A percentile compares a stretch with the other conserved stretches of the same genome.
Evolutionary conservation across 768 basidiomycete genomes (phyloP).

Genomic region (Trichaptum fuscoviolaceum): DNA sequence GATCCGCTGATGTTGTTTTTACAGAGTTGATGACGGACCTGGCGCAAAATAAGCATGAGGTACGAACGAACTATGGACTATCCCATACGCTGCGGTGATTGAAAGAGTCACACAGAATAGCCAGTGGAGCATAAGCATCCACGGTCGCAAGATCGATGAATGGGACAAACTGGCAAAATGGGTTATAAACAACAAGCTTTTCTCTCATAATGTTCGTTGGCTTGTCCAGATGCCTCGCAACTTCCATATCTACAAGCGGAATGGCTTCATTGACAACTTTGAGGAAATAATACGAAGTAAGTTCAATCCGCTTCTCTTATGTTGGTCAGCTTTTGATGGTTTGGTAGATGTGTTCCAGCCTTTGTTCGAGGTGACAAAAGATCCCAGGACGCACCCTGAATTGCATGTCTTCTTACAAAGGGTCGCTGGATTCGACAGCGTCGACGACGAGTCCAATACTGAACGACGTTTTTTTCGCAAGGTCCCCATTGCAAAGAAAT

Average conservation of each 20-base stretch:
- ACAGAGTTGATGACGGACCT: slow-evolving; percentile 96
- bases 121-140: slow-evolving; percentile 96
- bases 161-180: slow-evolving; percentile 99
- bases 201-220: slow-evolving; percentile 97
- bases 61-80: slow-evolving; percentile 29
- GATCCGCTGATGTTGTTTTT: slow-evolving; percentile 2
- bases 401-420: slow-evolving; percentile 93
- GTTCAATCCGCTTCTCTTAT: slow-evolving; percentile 27
- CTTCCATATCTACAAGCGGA: slow-evolving; percentile 93
- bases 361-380: slow-evolving; percentile 91
- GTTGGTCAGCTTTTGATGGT: not conserved
- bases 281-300: slow-evolving; percentile 87
- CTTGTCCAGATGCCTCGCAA: slow-evolving; percentile 91
- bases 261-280: slow-evolving; percentile 77
- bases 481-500: slow-evolving; percentile 85
- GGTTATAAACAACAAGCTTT: slow-evolving; percentile 90
- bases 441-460: slow-evolving; percentile 95
- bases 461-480: slow-evolving; percentile 91
- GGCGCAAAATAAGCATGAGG: slow-evolving; percentile 98
- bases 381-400: slow-evolving; percentile 87
- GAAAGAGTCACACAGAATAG: slow-evolving; percentile 53
- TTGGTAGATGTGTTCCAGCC: slow-evolving; percentile 82
- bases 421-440: slow-evolving; percentile 96
- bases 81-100: not conserved
- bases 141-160: slow-evolving; percentile 75